phyloP scores from a whole-genome alignment of 805 yeast species.

The Lipomyces mesembrius region DNA sequence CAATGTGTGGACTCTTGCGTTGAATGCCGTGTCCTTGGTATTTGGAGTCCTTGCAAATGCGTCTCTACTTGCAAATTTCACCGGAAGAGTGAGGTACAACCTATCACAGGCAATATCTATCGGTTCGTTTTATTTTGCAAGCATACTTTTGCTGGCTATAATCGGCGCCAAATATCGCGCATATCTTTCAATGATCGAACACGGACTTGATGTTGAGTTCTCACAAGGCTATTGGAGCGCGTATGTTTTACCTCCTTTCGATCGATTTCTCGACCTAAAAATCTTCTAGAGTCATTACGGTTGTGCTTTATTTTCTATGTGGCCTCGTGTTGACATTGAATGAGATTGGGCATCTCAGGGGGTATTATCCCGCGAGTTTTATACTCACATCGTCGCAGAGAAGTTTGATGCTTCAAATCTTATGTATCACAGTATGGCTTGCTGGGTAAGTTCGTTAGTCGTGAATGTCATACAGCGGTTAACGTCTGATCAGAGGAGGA shows the following conservation, averaged over 20 bases:
- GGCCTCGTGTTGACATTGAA: constrained; percentile 59
- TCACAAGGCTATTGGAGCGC: constrained; percentile 75
- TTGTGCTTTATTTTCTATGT: constrained; percentile 63
- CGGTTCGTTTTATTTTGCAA: constrained; percentile 66
- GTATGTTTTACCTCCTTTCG: constrained; percentile 47
- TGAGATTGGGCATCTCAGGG: constrained; percentile 61
- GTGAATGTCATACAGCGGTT: not conserved
- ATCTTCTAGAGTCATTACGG: constrained; percentile 51
- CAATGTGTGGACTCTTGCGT: constrained; percentile 52
- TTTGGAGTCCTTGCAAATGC: constrained; percentile 71
- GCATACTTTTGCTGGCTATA: constrained; percentile 56
- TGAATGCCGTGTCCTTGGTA: constrained; percentile 67
- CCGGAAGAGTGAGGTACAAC: constrained; percentile 61
- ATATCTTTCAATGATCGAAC: not conserved
- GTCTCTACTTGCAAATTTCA: constrained; percentile 71
- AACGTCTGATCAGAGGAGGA: constrained; percentile 57
- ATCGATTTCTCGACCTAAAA: not conserved
- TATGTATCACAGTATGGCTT: constrained; percentile 69
- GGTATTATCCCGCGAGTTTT: constrained; percentile 71
- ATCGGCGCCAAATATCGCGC: not conserved
- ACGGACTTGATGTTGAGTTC: constrained; percentile 38
- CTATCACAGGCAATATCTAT: constrained; percentile 67
- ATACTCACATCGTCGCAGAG: constrained; percentile 71
- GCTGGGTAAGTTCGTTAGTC: constrained; percentile 40
- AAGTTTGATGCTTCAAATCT: constrained; percentile 71